Evolutionary conservation across 306 rosid species (phyloP).

Genomic region (Dryas octopetala): DNA sequence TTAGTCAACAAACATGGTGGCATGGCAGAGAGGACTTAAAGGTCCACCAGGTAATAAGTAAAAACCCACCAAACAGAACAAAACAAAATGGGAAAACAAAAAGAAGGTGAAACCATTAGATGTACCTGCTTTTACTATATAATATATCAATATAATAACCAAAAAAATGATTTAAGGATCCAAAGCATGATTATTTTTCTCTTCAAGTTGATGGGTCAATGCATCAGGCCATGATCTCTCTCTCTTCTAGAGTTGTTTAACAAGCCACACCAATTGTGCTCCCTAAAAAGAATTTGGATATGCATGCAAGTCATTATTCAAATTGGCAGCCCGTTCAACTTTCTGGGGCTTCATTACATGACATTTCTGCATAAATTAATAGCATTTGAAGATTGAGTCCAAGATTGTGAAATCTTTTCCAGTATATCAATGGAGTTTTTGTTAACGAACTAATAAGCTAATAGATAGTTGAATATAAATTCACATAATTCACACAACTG

Average conservation of each 20-base stretch:
- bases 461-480: not conserved
- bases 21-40: slow-evolving; percentile 8
- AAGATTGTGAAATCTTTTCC: slow-evolving; percentile 28
- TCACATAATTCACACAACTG: not conserved
- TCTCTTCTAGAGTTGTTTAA: slow-evolving; percentile 12
- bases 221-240: slow-evolving; percentile 19
- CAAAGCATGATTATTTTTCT: slow-evolving; percentile 17
- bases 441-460: not conserved
- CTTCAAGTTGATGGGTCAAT: slow-evolving; percentile 31
- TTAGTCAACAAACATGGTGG: slow-evolving; percentile 27
- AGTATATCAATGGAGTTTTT: not conserved
- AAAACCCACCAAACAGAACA: slow-evolving; percentile 21
- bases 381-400: slow-evolving; percentile 21
- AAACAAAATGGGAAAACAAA: not conserved
- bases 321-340: not conserved
- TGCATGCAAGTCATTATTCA: slow-evolving; percentile 20
- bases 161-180: slow-evolving; percentile 21
- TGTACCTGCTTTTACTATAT: too few relatives aligned
- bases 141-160: not conserved
- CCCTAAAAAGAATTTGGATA: not conserved
- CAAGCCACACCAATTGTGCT: slow-evolving; percentile 19
- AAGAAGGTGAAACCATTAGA: slow-evolving; percentile 5
- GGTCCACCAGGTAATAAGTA: slow-evolving; percentile 25
- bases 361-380: slow-evolving; percentile 1
- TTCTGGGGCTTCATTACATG: slow-evolving; percentile 5